Evolutionary conservation across 106 monocot species (phyloP).

Genomic region (Apostasia shenzhenica): DNA sequence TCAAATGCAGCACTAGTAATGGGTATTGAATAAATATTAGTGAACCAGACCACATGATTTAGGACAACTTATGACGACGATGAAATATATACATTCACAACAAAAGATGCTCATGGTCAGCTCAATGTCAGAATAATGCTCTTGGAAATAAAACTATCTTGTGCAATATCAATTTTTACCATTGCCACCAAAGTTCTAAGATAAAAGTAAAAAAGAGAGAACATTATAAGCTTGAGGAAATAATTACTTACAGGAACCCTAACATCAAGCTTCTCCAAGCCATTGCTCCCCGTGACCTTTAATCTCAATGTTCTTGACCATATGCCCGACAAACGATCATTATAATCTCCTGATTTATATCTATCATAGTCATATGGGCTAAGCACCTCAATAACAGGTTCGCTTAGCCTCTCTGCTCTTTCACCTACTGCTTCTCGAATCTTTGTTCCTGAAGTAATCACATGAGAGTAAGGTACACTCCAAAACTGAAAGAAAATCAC

Average conservation of each 20-base stretch:
- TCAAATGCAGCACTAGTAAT: no score
- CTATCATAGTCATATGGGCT: slow-evolving; percentile 48
- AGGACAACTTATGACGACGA: no score
- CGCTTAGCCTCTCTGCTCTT: slow-evolving; percentile 17
- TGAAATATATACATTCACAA: no score
- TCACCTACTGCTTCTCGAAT: neutral
- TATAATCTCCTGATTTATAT: slow-evolving; percentile 34
- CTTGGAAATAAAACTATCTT: no score
- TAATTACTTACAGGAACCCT: slow-evolving; percentile 67
- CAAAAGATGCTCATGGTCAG: no score
- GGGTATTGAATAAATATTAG: no score
- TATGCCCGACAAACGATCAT: slow-evolving; percentile 34
- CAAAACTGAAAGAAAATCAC: no score
- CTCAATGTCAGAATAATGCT: no score
- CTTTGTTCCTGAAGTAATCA: neutral
- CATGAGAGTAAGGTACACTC: neutral
- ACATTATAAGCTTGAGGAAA: neutral
- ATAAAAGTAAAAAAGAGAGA: no score
- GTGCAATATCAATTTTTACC: no score
- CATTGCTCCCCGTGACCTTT: slow-evolving; percentile 86
- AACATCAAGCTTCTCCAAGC: slow-evolving; percentile 71
- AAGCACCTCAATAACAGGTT: slow-evolving; percentile 72
- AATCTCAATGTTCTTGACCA: slow-evolving; percentile 77
- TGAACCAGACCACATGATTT: no score
- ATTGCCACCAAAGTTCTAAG: no score